Base-by-base conservation (phyloP, 495 filamentous ascomycete genomes). In the Staphylotrichum longicolle region DNA sequence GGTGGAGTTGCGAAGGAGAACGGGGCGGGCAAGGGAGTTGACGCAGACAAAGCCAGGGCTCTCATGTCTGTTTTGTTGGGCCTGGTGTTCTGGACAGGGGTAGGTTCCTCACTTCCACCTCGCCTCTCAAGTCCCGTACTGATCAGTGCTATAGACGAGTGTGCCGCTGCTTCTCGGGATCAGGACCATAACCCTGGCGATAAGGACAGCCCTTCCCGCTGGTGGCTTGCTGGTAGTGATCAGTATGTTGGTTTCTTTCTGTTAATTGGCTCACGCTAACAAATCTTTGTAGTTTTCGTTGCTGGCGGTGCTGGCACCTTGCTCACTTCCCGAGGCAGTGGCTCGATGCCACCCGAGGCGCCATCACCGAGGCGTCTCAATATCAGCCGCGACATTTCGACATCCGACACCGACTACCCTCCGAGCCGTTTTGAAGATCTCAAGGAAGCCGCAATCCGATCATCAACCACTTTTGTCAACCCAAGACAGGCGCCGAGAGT, bases 201-300 rank as follows among this genome's bases (percentile, higher is more conserved):
- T 75, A 30, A 74, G 74, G 65, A 84, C 79, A 5, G 77, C 77
- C 8, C 61, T 83, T n/a, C 82, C 82, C 34, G 74, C 80, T 1
- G 71, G 70, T 46, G 81, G 81, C 12, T 64, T 84, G 20, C 68
- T 76, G 10, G 68, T 82, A 30, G 60, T 83, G 68, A 76, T 83
- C 61, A 68, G 80, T 82, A 70, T 52, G 70, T 73, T 27, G 32
- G 15, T 32, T 47, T 2, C 34, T 10, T 12, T n/a, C 7, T 44
- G 1, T 3, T 35, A 8, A n/a, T 12, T 14, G 11, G 2, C n/a
- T 3, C 7, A 15, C 8, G 35, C 61, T 65, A 64, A 71, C 56
- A 57, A 15, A n/a, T 6, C 5, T 27, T 27, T 50, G 2, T 55
- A 72, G 72, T 66, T 49, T 65, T 66, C 11, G 63, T 74, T 32